A percentile compares a stretch with the other conserved stretches of the same genome.
Evolutionary conservation across 2,329 filamentous ascomycete species (phyloP).

Genomic region (Pyrenophora teres): DNA sequence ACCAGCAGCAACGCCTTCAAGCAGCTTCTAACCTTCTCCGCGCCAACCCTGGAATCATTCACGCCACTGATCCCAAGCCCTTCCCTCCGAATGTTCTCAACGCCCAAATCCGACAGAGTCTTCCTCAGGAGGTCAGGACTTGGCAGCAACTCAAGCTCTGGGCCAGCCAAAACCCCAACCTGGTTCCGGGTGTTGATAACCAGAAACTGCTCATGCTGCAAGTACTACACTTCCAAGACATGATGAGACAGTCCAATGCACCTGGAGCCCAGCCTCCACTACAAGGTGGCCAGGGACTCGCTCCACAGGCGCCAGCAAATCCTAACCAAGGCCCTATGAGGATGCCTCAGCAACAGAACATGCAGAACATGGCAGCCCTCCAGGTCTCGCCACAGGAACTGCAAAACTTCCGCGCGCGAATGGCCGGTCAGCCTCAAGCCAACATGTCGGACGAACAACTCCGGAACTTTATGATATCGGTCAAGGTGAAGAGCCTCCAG

Average conservation of each 20-base stretch:
- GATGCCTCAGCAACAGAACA: conserved; percentile 36
- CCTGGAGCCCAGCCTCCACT: conserved; percentile 24
- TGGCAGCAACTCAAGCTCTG: conserved; percentile 64
- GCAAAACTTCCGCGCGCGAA: conserved; percentile 41
- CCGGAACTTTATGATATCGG: conserved; percentile 31
- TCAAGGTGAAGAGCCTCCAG: conserved; percentile 30
- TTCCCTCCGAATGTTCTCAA: conserved; percentile 40
- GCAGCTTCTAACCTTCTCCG: conserved; percentile 35
- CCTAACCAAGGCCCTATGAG: conserved; percentile 34
- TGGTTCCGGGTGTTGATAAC: conserved; percentile 32
- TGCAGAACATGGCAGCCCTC: conserved; percentile 30
- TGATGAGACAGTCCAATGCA: conserved; percentile 36
- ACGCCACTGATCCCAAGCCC: conserved; percentile 35
- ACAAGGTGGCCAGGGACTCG: conserved; percentile 31
- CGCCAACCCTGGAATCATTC: conserved; percentile 42
- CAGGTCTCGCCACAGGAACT: conserved; percentile 50
- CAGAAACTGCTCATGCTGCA: conserved; percentile 45
- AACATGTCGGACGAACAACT: conserved; percentile 36
- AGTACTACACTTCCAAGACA: conserved; percentile 52
- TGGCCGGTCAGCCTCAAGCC: conserved; percentile 33
- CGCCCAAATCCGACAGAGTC: conserved; percentile 25
- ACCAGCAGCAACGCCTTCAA: conserved; percentile 35
- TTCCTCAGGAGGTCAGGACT: conserved; percentile 58
- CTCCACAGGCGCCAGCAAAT: conserved; percentile 50
- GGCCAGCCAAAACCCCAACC: conserved; percentile 51